These are phyloP conservation scores for Peronospora belbahrii DNA, from an alignment of 352 stramenopile genomes.

Conservation along the genomic window DNA sequence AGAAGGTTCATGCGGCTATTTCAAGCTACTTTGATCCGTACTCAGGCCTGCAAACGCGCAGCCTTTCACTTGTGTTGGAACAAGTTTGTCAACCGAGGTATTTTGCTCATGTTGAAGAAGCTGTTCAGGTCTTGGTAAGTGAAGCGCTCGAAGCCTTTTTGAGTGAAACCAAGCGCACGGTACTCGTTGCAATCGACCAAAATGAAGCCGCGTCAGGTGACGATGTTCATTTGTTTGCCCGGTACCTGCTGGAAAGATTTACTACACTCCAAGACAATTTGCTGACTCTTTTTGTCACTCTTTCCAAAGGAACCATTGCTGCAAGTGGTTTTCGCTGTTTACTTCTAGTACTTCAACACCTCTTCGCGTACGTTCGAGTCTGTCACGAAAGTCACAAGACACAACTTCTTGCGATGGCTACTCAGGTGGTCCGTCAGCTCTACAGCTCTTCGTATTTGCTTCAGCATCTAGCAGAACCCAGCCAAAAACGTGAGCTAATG, in stretches of 20 bases:
- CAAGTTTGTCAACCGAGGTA: conserved; percentile 31
- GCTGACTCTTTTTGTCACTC: conserved; percentile 51
- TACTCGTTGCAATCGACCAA: conserved; percentile 35
- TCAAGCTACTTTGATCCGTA: conserved; percentile 50
- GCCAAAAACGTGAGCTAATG: conserved; percentile 42
- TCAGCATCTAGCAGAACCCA: conserved; percentile 37
- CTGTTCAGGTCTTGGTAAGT: conserved; percentile 22
- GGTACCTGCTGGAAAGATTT: conserved; percentile 43
- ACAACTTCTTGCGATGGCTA: conserved; percentile 30
- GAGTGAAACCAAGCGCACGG: conserved; percentile 30
- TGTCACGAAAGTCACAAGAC: conserved; percentile 34
- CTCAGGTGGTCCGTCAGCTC: conserved; percentile 41
- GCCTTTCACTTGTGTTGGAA: conserved; percentile 44
- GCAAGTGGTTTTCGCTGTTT: conserved; percentile 40
- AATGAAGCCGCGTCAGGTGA: conserved; percentile 1
- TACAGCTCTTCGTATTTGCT: conserved; percentile 57
- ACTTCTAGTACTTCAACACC: conserved; percentile 54
- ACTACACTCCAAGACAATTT: conserved; percentile 55
- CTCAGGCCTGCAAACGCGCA: conserved; percentile 47
- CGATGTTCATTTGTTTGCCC: conserved; percentile 19
- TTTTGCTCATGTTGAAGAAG: conserved; percentile 18
- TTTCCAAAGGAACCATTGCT: conserved; percentile 25
- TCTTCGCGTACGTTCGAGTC: conserved; percentile 47
- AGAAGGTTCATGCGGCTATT: conserved; percentile 27
- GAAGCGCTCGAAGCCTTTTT: conserved; percentile 27